phyloP scores from a whole-genome alignment of 495 filamentous ascomycete genomes.

The Lepraria neglecta region DNA sequence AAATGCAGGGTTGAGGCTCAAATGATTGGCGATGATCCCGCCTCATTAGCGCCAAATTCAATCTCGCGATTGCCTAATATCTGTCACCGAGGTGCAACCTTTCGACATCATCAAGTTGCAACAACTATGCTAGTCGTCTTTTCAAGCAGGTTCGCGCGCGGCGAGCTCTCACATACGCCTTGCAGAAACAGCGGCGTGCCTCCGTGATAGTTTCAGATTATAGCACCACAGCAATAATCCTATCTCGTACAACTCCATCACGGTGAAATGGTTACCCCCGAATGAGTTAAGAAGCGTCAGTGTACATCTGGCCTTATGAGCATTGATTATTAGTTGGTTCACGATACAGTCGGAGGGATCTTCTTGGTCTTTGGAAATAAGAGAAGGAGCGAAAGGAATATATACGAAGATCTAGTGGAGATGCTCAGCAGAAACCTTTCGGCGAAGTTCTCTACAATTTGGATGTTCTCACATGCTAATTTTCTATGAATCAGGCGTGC shows the following conservation, averaged over 20 bases:
- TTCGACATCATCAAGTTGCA: background rate
- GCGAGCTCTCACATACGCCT: background rate
- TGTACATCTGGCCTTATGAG: background rate
- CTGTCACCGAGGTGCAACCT: background rate
- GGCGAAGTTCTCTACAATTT: background rate
- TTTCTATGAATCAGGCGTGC: background rate
- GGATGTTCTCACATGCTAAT: background rate
- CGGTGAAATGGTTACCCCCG: background rate
- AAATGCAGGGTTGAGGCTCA: conserved; percentile 15
- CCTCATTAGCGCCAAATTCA: conserved; percentile 4
- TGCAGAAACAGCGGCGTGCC: background rate
- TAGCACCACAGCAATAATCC: background rate
- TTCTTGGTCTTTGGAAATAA: background rate
- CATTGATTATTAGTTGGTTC: background rate
- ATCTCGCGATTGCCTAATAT: conserved; percentile 1
- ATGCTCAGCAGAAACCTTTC: background rate
- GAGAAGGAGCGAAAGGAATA: background rate
- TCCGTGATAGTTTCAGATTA: background rate
- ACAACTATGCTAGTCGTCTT: background rate
- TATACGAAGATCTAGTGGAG: background rate
- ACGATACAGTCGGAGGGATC: background rate
- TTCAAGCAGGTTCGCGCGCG: background rate
- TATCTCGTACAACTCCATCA: background rate
- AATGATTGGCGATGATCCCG: conserved; percentile 7
- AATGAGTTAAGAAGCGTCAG: background rate